These are phyloP conservation scores for Solanum ahanhuiri DNA, from an alignment of 257 asterid species.

Conservation along the genomic window DNA sequence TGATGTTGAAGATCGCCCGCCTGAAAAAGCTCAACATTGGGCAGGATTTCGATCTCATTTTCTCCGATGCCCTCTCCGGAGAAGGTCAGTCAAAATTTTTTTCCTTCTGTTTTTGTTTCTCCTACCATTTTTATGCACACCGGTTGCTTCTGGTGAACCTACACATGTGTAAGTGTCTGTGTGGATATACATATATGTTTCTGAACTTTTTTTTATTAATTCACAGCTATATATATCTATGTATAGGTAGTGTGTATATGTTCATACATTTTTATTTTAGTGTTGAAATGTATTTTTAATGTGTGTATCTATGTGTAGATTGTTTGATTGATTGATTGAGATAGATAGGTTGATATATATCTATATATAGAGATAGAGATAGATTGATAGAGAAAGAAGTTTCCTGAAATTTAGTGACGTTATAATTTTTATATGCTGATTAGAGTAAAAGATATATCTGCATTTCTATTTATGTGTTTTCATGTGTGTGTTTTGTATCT, in stretches of 20 bases:
- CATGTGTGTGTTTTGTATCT: neutral
- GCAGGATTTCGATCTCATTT: constrained; percentile 75
- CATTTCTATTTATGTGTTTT: neutral
- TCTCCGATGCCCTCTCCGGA: constrained; percentile 57
- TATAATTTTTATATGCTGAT: neutral
- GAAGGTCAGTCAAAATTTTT: constrained; percentile 29
- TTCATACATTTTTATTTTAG: neutral
- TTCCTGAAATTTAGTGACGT: neutral
- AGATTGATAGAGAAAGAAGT: neutral
- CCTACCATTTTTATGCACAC: neutral
- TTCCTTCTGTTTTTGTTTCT: neutral
- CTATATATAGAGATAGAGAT: neutral
- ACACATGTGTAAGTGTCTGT: neutral
- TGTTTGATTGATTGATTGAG: neutral
- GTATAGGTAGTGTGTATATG: neutral
- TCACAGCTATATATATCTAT: neutral
- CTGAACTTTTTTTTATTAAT: neutral
- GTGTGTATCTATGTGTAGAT: no score
- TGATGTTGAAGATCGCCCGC: constrained; percentile 33
- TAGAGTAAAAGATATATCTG: neutral
- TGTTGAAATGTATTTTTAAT: neutral
- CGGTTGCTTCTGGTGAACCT: neutral
- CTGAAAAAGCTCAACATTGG: constrained; percentile 32
- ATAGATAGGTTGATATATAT: neutral
- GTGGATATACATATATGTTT: neutral